A percentile compares a stretch with the other conserved stretches of the same genome.
Conservation (phyloP, 2,329 filamentous ascomycete species). For the Pseudogymnoascus sp. region DNA sequence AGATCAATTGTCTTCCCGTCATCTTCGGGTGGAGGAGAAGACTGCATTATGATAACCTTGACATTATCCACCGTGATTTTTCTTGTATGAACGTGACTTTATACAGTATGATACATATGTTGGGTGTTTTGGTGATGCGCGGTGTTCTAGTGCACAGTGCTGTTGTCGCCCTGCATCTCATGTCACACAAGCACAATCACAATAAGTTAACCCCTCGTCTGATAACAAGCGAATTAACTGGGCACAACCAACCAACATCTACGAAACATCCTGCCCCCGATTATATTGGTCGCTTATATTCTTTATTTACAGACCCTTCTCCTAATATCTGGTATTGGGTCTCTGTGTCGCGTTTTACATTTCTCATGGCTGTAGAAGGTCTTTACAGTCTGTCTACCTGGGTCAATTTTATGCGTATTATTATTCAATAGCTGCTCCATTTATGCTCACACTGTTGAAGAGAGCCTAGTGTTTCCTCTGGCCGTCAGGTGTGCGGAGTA, state of each 20-base stretch:
- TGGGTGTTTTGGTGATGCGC: neutral
- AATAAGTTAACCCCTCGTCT: conserved; percentile 3
- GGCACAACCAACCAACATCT: neutral
- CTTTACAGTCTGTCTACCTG: neutral
- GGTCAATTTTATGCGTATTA: neutral
- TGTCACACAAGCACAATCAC: neutral
- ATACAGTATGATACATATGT: neutral
- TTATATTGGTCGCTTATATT: conserved; percentile 1
- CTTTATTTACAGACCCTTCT: neutral
- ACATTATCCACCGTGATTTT: neutral
- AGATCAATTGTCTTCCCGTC: neutral
- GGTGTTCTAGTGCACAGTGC: neutral
- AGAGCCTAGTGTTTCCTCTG: neutral
- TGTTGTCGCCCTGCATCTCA: neutral
- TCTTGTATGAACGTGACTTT: neutral
- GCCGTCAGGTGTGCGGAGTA: neutral
- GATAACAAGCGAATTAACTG: conserved; percentile 7
- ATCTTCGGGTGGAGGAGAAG: neutral
- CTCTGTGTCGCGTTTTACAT: neutral
- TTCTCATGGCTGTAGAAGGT: neutral
- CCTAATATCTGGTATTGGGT: neutral
- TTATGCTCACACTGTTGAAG: neutral
- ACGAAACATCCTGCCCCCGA: neutral
- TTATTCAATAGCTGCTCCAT: neutral
- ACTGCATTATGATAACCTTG: neutral